phyloP scores from a whole-genome alignment of 2,329 filamentous ascomycete species.

The Xylaria polymorpha region DNA sequence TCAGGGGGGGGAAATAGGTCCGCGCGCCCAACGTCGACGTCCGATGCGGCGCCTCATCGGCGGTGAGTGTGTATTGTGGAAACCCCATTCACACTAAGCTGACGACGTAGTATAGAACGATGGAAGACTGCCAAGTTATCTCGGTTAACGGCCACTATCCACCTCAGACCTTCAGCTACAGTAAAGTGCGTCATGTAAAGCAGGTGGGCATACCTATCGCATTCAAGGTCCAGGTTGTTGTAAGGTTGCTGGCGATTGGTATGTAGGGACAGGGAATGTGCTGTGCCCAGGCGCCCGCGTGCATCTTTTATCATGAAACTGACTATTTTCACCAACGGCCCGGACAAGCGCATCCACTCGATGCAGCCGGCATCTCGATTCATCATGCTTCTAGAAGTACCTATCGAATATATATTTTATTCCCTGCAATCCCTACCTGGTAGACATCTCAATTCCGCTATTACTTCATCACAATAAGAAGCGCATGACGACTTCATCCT shows the following conservation, averaged over 20 bases:
- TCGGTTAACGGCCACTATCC: slow-evolving; percentile 1
- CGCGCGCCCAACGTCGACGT: background rate
- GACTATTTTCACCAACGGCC: slow-evolving; percentile 11
- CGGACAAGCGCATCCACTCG: slow-evolving; percentile 19
- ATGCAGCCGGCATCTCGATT: slow-evolving; percentile 10
- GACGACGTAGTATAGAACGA: background rate
- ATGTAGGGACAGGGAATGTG: slow-evolving; percentile 15
- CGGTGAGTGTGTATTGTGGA: slow-evolving; percentile 3
- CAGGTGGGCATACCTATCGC: slow-evolving; percentile 15
- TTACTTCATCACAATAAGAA: background rate
- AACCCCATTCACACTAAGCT: slow-evolving; percentile 10
- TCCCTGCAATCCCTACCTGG: background rate
- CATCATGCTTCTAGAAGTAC: background rate
- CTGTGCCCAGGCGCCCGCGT: slow-evolving; percentile 12
- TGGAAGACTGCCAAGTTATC: background rate
- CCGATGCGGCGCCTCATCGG: background rate
- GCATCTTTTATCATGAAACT: slow-evolving; percentile 6
- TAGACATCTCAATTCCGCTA: background rate
- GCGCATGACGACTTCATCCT: background rate
- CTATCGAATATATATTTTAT: background rate
- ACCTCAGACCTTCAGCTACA: slow-evolving; percentile 2
- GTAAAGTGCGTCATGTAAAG: slow-evolving; percentile 10
- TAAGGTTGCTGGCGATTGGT: background rate
- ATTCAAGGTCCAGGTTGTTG: slow-evolving; percentile 5
- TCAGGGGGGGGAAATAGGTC: background rate